Percentiles rank a stretch among this genome's conserved stretches.
phyloP scores from a whole-genome alignment of 1,139 yeast genomes.

The Candida dubliniensis region DNA sequence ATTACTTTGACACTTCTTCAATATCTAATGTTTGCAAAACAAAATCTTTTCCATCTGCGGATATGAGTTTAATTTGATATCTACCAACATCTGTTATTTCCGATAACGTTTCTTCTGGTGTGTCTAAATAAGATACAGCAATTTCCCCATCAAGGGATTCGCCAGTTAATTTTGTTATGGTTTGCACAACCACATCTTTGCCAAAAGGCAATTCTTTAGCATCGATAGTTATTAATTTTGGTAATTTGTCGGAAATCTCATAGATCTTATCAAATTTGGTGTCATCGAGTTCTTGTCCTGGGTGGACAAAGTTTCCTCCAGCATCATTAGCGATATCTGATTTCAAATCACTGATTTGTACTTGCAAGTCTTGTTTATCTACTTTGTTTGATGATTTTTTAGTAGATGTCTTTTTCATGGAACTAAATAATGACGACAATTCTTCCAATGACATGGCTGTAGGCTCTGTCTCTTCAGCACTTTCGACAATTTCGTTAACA shows the following conservation, averaged over 20 bases:
- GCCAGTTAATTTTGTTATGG: slow-evolving; percentile 33
- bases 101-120: slow-evolving; percentile 17
- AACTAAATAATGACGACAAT: slow-evolving; percentile 37
- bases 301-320: background rate
- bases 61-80: slow-evolving; percentile 30
- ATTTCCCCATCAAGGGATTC: slow-evolving; percentile 12
- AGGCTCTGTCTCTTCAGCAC: slow-evolving; percentile 9
- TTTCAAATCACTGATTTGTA: background rate
- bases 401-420: slow-evolving; percentile 19
- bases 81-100: slow-evolving; percentile 29
- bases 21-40: slow-evolving; percentile 11
- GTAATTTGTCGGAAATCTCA: slow-evolving; percentile 35
- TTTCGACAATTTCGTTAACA: slow-evolving; percentile 11
- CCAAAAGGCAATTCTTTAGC: slow-evolving; percentile 29
- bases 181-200: slow-evolving; percentile 23
- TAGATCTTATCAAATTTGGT: slow-evolving; percentile 21
- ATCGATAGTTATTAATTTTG: slow-evolving; percentile 25
- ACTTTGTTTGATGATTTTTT: background rate
- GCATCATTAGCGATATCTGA: background rate
- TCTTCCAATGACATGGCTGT: slow-evolving; percentile 41
- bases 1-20: slow-evolving; percentile 1
- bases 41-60: slow-evolving; percentile 22
- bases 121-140: slow-evolving; percentile 13
- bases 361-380: slow-evolving; percentile 3
- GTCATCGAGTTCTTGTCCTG: slow-evolving; percentile 4